Base-by-base conservation (phyloP, 75 land plant genomes). In the Sequoia sempervirens region DNA sequence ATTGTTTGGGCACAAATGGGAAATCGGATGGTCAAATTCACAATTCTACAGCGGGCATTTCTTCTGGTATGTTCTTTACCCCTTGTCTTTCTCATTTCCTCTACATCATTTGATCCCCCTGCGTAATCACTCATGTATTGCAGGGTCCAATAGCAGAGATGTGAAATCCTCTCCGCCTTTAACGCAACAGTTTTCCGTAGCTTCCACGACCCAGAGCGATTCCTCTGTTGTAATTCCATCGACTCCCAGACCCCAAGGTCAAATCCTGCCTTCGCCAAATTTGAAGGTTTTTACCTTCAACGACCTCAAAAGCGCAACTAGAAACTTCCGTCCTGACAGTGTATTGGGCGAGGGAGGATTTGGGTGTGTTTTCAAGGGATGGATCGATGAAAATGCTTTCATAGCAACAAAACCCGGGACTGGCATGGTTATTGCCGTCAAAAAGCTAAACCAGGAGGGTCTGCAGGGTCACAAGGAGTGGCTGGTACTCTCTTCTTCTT, bases 361-460 rank as follows among this genome's bases (percentile, higher is more conserved):
- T 84, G 95, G 95, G 56, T 89, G 91, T 12, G 93, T 93, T 56
- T 93, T 92, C 78, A 93, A 92, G 66, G 95, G 92, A 13, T 93
- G 95, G 95, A 84, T 93, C 82, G 95, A 93, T 87, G 92, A 93
- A 79, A 12, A 88, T 64, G 82, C 88, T 26, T 83, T 90, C 50
- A 58, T 87, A 52, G 89, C 92, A 56, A 43, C 87, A 14, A 91
- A 86, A 72, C 95, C 95, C 23, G 95, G 95, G 10, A 88, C 91
- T 82, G 95, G 93, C 74, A 85, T 87, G 78, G 90, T 92, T 64
- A 90, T 93, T 83, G 91, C 91, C 79, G 95, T 90, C 10, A 93
- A 92, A 76, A 88, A 87, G 79, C 91, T 93, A 4, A 90, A 91
- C 81, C 90, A 85, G 38, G 94, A 93, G 34, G 82, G 92, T 18